Conservation (phyloP, 2,329 filamentous ascomycete species). For the Cercospora citrullina region DNA sequence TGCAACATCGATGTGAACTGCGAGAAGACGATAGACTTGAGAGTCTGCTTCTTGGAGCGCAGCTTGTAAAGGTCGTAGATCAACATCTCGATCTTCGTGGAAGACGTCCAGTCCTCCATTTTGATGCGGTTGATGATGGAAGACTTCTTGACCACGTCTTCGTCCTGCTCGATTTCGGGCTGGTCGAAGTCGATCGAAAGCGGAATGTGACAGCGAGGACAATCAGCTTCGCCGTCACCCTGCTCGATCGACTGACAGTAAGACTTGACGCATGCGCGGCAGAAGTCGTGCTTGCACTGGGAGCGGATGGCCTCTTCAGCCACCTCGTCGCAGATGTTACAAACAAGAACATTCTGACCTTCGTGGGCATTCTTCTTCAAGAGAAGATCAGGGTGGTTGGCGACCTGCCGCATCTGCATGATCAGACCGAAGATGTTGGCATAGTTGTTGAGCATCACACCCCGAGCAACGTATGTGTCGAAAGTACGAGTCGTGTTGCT, state of each 20-base stretch:
- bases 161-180: slow-evolving; percentile 91
- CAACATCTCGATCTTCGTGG: slow-evolving; percentile 95
- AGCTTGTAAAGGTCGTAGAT: slow-evolving; percentile 92
- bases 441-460: slow-evolving; percentile 92
- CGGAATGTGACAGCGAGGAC: slow-evolving; percentile 87
- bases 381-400: slow-evolving; percentile 92
- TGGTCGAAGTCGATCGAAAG: slow-evolving; percentile 92
- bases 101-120: slow-evolving; percentile 98
- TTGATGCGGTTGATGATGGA: slow-evolving; percentile 98
- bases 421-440: slow-evolving; percentile 98
- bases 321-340: slow-evolving; percentile 93
- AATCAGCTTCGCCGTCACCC: slow-evolving; percentile 63
- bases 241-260: slow-evolving; percentile 77
- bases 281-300: slow-evolving; percentile 90
- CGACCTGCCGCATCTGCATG: slow-evolving; percentile 98
- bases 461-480: slow-evolving; percentile 91
- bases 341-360: slow-evolving; percentile 86
- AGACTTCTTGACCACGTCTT: slow-evolving; percentile 82
- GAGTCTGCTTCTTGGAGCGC: slow-evolving; percentile 85
- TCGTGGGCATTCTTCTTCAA: slow-evolving; percentile 83
- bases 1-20: slow-evolving; percentile 98
- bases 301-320: slow-evolving; percentile 93
- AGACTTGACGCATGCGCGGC: slow-evolving; percentile 74
- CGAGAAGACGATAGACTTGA: slow-evolving; percentile 97
- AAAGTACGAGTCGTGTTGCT: slow-evolving; percentile 84